These are phyloP conservation scores for Sporothrix inflata DNA, from an alignment of 2,329 filamentous ascomycete genomes.

Conservation along the genomic window DNA sequence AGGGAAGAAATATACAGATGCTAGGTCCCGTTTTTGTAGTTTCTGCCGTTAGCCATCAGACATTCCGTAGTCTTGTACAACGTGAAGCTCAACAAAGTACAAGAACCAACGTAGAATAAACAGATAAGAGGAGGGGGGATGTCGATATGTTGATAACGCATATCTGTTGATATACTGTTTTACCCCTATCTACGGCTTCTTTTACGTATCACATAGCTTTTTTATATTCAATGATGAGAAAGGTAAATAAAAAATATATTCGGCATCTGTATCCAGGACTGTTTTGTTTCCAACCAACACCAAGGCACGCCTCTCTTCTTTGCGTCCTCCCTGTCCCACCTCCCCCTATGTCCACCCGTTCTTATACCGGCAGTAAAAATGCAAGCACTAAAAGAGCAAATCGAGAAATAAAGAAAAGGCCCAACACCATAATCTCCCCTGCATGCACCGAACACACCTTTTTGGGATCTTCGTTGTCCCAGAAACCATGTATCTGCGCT, in stretches of 20 bases:
- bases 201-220: neutral
- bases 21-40: neutral
- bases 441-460: neutral
- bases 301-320: neutral
- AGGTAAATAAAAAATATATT: neutral
- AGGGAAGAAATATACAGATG: neutral
- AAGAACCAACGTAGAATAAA: neutral
- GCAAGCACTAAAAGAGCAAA: too few relatives aligned
- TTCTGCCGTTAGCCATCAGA: neutral
- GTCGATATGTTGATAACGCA: too few relatives aligned
- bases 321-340: neutral
- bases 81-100: neutral
- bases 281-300: neutral
- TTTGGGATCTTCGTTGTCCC: neutral
- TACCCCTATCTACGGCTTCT: neutral
- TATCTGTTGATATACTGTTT: neutral
- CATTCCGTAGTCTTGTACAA: neutral
- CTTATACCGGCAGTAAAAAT: too few relatives aligned
- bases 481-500: neutral
- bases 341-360: neutral
- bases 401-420: neutral
- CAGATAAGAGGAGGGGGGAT: neutral
- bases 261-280: neutral
- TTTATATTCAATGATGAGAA: neutral
- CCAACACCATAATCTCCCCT: neutral